These are phyloP conservation scores for Pseudocercospora pini-densiflorae DNA, from an alignment of 2,329 filamentous ascomycete genomes.

Conservation along the genomic window DNA sequence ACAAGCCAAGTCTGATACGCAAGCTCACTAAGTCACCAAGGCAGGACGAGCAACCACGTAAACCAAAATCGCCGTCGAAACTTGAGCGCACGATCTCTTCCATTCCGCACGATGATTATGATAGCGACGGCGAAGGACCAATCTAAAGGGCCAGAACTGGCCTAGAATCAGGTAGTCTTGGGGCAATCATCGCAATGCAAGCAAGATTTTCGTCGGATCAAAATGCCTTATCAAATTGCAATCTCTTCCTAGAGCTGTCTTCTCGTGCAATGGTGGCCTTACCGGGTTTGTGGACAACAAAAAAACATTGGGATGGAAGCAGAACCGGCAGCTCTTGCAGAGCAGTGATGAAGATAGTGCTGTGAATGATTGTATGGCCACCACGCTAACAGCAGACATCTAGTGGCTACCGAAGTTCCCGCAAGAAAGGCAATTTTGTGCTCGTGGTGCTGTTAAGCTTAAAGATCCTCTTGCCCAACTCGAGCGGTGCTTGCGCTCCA, in stretches of 20 bases:
- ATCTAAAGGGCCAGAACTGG: not conserved
- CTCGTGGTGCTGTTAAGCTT: not conserved
- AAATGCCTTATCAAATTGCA: not conserved
- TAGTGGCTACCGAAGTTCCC: too few species aligned
- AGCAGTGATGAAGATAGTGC: not conserved
- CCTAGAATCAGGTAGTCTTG: not conserved
- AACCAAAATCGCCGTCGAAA: slow-evolving; percentile 8
- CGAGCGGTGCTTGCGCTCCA: too few species aligned
- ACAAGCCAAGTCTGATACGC: not conserved
- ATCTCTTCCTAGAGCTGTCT: not conserved
- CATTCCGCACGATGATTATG: slow-evolving; percentile 25
- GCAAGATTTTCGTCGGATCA: not conserved
- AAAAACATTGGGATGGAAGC: not conserved
- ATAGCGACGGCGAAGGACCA: slow-evolving; percentile 18
- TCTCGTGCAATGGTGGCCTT: not conserved
- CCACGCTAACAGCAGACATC: too few species aligned
- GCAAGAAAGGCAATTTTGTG: not conserved
- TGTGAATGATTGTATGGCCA: not conserved
- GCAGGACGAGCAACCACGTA: slow-evolving; percentile 10
- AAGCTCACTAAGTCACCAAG: slow-evolving; percentile 12
- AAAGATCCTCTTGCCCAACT: not conserved
- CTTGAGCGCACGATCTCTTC: slow-evolving; percentile 24
- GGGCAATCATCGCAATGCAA: not conserved
- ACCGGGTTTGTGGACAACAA: not conserved
- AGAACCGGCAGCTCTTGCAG: not conserved